A percentile compares a stretch with the other conserved stretches of the same genome.
These are phyloP conservation scores for Yamadazyma conglobata DNA, from an alignment of 1,139 yeast species.

Conservation along the genomic window DNA sequence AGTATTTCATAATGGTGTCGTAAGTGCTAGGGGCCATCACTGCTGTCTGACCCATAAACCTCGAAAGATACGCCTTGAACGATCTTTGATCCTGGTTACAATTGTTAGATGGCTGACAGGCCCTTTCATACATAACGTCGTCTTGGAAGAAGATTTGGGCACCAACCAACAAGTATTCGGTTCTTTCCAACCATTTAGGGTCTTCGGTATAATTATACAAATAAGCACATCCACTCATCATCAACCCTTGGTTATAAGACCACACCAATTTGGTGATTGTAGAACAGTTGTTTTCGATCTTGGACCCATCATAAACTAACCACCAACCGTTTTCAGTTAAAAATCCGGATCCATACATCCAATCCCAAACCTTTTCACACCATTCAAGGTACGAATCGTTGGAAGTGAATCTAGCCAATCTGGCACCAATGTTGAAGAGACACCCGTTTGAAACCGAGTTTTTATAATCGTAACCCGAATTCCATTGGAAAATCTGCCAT, in stretches of 20 bases:
- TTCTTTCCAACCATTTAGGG: conserved; percentile 63
- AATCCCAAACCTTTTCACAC: conserved; percentile 77
- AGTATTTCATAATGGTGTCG: conserved; percentile 46
- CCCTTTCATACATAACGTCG: conserved; percentile 70
- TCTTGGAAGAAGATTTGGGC: conserved; percentile 57
- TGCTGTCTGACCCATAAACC: conserved; percentile 76
- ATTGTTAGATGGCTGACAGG: conserved; percentile 59
- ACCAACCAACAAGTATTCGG: conserved; percentile 49
- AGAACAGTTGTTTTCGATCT: conserved; percentile 59
- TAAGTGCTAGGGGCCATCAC: conserved; percentile 63
- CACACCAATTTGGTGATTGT: conserved; percentile 61
- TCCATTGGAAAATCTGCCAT: conserved; percentile 97
- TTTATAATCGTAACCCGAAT: conserved; percentile 88
- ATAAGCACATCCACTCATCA: conserved; percentile 79
- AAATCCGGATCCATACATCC: conserved; percentile 67
- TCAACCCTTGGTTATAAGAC: conserved; percentile 85
- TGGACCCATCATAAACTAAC: conserved; percentile 78
- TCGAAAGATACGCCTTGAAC: conserved; percentile 76
- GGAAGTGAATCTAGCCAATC: conserved; percentile 80
- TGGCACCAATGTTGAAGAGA: conserved; percentile 80
- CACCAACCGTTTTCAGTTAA: conserved; percentile 45
- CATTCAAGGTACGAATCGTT: conserved; percentile 71
- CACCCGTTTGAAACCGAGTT: conserved; percentile 91
- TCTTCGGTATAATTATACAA: conserved; percentile 72
- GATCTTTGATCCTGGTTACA: conserved; percentile 91